These are phyloP conservation scores for Glycyrrhiza uralensis DNA, from an alignment of 306 rosid genomes.

Conservation along the genomic window DNA sequence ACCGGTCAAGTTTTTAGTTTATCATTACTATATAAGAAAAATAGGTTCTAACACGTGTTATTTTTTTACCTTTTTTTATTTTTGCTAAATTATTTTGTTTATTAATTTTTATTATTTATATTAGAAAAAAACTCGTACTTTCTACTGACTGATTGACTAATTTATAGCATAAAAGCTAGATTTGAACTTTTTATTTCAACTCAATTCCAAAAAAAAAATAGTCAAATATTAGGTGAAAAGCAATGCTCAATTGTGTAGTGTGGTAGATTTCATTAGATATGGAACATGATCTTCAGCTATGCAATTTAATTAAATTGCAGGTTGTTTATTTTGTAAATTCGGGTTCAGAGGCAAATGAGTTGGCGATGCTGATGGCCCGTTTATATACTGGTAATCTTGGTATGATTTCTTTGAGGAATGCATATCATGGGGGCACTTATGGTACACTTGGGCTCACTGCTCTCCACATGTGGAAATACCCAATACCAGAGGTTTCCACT, in stretches of 20 bases:
- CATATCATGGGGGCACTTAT: constrained; percentile 91
- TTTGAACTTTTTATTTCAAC: no score
- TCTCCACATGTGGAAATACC: constrained; percentile 82
- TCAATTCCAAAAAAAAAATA: no score
- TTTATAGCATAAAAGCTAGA: no score
- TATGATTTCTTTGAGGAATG: constrained; percentile 89
- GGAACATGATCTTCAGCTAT: neutral
- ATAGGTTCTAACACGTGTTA: no score
- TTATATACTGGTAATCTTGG: constrained; percentile 76
- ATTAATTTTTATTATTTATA: no score
- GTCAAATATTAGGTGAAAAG: no score
- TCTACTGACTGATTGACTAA: no score
- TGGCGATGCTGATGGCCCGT: constrained; percentile 94
- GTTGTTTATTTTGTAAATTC: constrained; percentile 93
- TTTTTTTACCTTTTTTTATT: no score
- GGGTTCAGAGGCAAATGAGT: constrained; percentile 89
- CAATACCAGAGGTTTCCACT: constrained; percentile 96
- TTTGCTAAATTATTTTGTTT: no score
- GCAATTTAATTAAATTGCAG: constrained; percentile 42
- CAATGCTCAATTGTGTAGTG: neutral
- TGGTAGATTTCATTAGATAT: constrained; percentile 5
- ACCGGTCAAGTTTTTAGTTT: no score
- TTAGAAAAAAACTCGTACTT: no score
- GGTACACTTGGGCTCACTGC: constrained; percentile 75
- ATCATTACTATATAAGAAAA: no score